Percentiles rank a stretch among this genome's conserved stretches.
These are phyloP conservation scores for Gentiana dahurica DNA, from an alignment of 257 asterid species.

Conservation along the genomic window DNA sequence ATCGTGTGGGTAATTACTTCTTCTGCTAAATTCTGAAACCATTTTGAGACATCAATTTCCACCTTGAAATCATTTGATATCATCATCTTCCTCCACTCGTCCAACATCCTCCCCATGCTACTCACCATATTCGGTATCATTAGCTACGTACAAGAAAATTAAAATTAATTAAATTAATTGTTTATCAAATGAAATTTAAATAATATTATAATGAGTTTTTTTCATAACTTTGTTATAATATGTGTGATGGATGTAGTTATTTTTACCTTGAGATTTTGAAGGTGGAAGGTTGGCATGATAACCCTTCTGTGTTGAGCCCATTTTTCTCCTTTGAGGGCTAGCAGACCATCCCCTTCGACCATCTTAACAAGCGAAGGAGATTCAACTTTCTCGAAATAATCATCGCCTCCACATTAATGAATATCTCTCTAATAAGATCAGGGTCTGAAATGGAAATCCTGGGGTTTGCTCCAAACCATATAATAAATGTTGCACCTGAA, in stretches of 20 bases:
- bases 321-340: slow-evolving; percentile 73
- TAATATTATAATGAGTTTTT: too few relatives aligned
- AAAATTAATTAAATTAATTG: background rate
- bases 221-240: too few relatives aligned
- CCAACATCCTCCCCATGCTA: slow-evolving; percentile 48
- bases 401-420: slow-evolving; percentile 45
- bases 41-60: slow-evolving; percentile 59
- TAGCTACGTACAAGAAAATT: slow-evolving; percentile 22
- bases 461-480: slow-evolving; percentile 89
- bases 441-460: slow-evolving; percentile 74
- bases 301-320: slow-evolving; percentile 94
- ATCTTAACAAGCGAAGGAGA: slow-evolving; percentile 63
- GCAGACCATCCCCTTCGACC: slow-evolving; percentile 83
- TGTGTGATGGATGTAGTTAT: too few relatives aligned
- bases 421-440: slow-evolving; percentile 55
- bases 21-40: slow-evolving; percentile 62
- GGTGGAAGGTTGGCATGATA: slow-evolving; percentile 68
- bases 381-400: slow-evolving; percentile 71
- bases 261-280: slow-evolving; percentile 73
- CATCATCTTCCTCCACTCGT: slow-evolving; percentile 44
- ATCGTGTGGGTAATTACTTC: slow-evolving; percentile 58
- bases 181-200: too few relatives aligned
- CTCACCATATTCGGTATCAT: slow-evolving; percentile 72
- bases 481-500: slow-evolving; percentile 65
- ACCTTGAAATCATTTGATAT: slow-evolving; percentile 24